Evolutionary conservation across 768 basidiomycete species (phyloP), one percentile per base, ranked within the genome.

Genomic region (Kwoniella botswanensis): DNA sequence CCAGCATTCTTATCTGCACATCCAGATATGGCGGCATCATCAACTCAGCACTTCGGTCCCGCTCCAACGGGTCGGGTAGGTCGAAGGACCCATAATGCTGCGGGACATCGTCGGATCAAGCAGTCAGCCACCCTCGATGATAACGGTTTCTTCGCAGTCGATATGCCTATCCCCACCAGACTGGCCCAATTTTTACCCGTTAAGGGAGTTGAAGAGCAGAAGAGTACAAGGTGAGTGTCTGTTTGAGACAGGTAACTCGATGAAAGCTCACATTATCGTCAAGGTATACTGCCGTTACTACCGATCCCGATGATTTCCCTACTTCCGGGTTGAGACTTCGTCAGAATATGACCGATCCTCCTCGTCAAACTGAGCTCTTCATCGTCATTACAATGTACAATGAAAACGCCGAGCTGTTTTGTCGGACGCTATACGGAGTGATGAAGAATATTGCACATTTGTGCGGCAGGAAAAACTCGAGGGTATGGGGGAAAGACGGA

Each of bases 361-460:
- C 78, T 29, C 91, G 3, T 86, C 93, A 73, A 66, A 97, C 94
- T 3, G 95, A 98, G 78, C 81, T 98, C 66, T 92, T 96, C 85
- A 91, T 98, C 82, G 92, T 93, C 70, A 93, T 98, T 78, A 98
- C 95, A n/a, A 94, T 97, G 93, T 97, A 91, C 82, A 97, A 97
- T 82, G 95, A 95, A 82, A 91, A 85, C 66, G 94, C 95, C 79
- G 89, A 91, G 78, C 86, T 98, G 4, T 97, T 97, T 84, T 81
- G 82, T 58, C 85, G 94, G 41, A 93, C 95, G 0, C 93, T 98
- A 90, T 93, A 97, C 79, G 95, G 95, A 57, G 93, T 98, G 9
- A 93, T 97, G 84, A 94, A 92, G 87, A 98, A 98, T 76, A 87
- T 98, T 53, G 90, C 90, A 5, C 93, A 96, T 83, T 82, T 98